Base-by-base conservation (phyloP, 805 yeast genomes). In the Metschnikowia colocasiae region DNA sequence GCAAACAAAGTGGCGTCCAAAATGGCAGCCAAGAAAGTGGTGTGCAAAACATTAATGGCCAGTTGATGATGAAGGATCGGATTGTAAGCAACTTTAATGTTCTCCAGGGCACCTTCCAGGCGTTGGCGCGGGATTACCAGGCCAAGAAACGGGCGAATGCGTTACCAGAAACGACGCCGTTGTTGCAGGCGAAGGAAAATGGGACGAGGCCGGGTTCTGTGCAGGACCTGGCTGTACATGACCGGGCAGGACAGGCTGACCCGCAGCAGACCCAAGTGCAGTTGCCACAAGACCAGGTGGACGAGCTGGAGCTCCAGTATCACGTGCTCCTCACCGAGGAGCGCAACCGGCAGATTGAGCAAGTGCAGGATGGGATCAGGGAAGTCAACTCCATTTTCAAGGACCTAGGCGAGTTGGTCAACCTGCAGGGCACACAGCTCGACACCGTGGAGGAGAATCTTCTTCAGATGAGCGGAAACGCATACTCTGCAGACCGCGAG, bases 371-470 rank as follows among this genome's bases (percentile, higher is more conserved):
- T 35, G 95, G 96, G 0, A 88, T 90, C 9, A 78, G 75, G 45
- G 97, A 91, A 54, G 87, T 91, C 35, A 90, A 91, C 63, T 76
- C 89, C 8, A 90, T 91, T 3, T 90, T 89, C 63, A 81, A 82
- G 54, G 96, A 90, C 58, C 65, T 91, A 47, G 89, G 90, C 13
- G 76, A 80, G 32, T 68, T 91, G 57, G 94, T 91, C 2, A 73
- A 76, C 44, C 91, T 88, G 63, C 97, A 91, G 62, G 96, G 96
- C 5, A 82, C 79, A 26, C 90, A 87, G 55, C 75, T 91, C 15
- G 95, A 89, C 59, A 80, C 90, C 0, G 81, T 91, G 15, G 97
- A 89, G 60, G 88, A 84, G 51, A 89, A 89, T 64, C 73, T 91
- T 38, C 67, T 82, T 22, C 79, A 76, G 39, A 70, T 85, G 50